phyloP scores from a whole-genome alignment of 495 filamentous ascomycete species.

The Penicillium dipodomyicola region DNA sequence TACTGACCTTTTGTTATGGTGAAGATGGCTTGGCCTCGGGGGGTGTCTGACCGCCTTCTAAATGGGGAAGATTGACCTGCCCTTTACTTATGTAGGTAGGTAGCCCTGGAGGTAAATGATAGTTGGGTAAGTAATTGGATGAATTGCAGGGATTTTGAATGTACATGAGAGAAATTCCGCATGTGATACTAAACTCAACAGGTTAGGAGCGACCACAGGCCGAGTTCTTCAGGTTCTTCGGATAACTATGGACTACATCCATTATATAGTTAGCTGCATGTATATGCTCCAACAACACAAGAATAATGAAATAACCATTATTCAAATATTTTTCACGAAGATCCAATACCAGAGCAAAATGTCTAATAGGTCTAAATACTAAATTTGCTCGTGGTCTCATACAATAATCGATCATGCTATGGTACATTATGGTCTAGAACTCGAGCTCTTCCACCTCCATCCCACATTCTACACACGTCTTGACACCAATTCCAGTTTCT shows the following conservation, averaged over 20 bases:
- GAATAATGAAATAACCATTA: too few relatives aligned
- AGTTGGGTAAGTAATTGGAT: neutral
- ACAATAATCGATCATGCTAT: slow-evolving; percentile 5
- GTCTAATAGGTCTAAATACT: neutral
- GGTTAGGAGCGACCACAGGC: neutral
- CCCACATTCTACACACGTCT: slow-evolving; percentile 83
- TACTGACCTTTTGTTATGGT: slow-evolving; percentile 30
- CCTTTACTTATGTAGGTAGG: neutral
- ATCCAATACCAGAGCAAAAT: too few relatives aligned
- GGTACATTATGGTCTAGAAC: slow-evolving; percentile 49
- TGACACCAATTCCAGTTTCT: slow-evolving; percentile 73
- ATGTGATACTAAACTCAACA: neutral
- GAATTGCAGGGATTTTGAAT: neutral
- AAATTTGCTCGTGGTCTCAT: slow-evolving; percentile 14
- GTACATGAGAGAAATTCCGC: neutral
- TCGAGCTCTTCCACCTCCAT: slow-evolving; percentile 98
- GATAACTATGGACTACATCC: too few relatives aligned
- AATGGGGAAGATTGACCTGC: slow-evolving; percentile 9
- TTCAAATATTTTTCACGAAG: too few relatives aligned
- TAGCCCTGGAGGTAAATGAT: neutral
- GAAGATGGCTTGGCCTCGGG: slow-evolving; percentile 21
- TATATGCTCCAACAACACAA: too few relatives aligned
- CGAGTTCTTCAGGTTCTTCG: too few relatives aligned
- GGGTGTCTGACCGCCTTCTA: slow-evolving; percentile 23
- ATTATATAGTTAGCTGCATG: too few relatives aligned